A percentile compares a stretch with the other conserved stretches of the same genome.
Conservation (phyloP, 768 basidiomycete species). For the Boletus rufocinnamomeus region DNA sequence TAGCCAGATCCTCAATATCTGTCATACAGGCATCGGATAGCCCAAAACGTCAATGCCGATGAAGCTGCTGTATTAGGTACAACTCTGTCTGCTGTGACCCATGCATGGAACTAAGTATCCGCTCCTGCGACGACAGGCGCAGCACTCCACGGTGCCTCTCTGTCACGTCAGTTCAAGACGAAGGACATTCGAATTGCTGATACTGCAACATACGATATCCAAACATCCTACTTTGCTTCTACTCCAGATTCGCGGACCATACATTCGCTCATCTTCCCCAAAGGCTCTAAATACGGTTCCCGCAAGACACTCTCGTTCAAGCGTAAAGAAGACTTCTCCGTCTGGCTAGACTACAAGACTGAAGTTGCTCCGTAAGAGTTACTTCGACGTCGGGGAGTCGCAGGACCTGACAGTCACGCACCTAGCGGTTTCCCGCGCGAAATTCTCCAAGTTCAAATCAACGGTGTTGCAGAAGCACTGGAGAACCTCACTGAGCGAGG, state of each 20-base stretch:
- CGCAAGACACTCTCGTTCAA: slow-evolving; percentile 89
- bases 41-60: slow-evolving; percentile 94
- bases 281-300: slow-evolving; percentile 71
- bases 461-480: slow-evolving; percentile 73
- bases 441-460: slow-evolving; percentile 71
- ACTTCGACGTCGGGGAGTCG: background rate
- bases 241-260: slow-evolving; percentile 61
- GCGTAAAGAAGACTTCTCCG: slow-evolving; percentile 77
- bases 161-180: slow-evolving; percentile 91
- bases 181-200: slow-evolving; percentile 90
- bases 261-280: slow-evolving; percentile 73
- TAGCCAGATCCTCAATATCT: background rate
- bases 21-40: slow-evolving; percentile 68
- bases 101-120: slow-evolving; percentile 6
- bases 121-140: slow-evolving; percentile 48
- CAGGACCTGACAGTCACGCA: slow-evolving; percentile 4
- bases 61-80: slow-evolving; percentile 90
- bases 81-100: background rate
- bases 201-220: slow-evolving; percentile 69
- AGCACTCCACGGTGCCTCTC: slow-evolving; percentile 85
- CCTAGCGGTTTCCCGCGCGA: slow-evolving; percentile 69
- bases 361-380: slow-evolving; percentile 57
- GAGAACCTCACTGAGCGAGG: slow-evolving; percentile 83
- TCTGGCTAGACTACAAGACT: slow-evolving; percentile 78
- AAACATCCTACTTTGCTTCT: slow-evolving; percentile 75